Evolutionary conservation across 1,139 yeast species (phyloP), one percentile per base, ranked within the genome.

Genomic region (Candida labiduridarum): DNA sequence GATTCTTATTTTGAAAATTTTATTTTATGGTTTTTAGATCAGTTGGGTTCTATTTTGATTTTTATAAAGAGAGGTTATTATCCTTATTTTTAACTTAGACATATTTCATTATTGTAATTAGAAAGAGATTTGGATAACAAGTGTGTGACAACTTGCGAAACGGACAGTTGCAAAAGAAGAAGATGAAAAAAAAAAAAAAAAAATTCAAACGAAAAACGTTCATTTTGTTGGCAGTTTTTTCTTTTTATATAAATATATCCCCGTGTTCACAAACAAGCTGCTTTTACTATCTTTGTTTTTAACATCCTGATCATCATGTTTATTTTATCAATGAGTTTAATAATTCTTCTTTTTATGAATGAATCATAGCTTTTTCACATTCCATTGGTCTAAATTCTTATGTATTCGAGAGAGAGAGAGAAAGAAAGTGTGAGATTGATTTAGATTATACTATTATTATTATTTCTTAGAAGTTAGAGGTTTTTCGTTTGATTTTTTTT

Each of bases 61-160:
- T 19, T 14, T 36, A 16, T 18, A 18, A 19, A 36, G 25, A 38
- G 30, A 38, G 31, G 22, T 19, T 22, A 38, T 38, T 38, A 22
- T 22, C 30, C 41, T 22, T 38, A 14, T 38, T 38, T 38, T 38
- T 19, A 38, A 38, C 47, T 38, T 45, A 31, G 47, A 38, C 44
- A 45, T 45, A 19, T 14, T 15, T 38, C 30, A 31, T 41, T 38
- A 38, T 38, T 38, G 41, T 38, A 38, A 6, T 38, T 11, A 38
- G 41, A 18, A 36, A 9, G 16, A 38, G 15, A 22, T 16, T 35
- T 15, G 39, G 39, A 35, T 35, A 35, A 25, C 29, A 25, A 9
- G 10, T 25, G 8, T 25, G 29, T 25, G 29, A 25, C 29, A 25
- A 25, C 10, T 25, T 25, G 29, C 29, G 29, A 25, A 25, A 25